Evolutionary conservation across 1,284 basidiomycete genomes (phyloP).

Genomic region (Trametes hirsuta): DNA sequence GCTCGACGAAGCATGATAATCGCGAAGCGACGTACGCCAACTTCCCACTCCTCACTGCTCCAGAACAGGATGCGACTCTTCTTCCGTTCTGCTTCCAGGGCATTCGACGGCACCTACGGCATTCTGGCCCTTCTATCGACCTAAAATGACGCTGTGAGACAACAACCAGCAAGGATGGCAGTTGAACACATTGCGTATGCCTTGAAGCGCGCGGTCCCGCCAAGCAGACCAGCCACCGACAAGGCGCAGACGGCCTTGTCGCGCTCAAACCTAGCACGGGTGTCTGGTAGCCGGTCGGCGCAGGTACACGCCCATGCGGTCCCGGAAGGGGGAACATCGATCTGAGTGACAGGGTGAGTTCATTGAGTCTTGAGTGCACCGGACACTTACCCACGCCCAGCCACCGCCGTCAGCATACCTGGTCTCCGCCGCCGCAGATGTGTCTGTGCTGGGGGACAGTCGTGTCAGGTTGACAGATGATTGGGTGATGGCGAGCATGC

Average conservation of each 20-base stretch:
- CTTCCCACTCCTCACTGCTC: not conserved
- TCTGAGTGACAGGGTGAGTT: no score
- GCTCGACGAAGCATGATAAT: not conserved
- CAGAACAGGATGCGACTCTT: not conserved
- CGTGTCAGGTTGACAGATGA: conserved; percentile 22
- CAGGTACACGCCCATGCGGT: not conserved
- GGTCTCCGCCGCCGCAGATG: not conserved
- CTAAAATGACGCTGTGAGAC: not conserved
- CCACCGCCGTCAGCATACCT: not conserved
- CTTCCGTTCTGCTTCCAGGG: not conserved
- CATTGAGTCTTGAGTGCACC: no score
- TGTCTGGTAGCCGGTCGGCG: not conserved
- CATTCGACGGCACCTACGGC: not conserved
- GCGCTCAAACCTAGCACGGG: not conserved
- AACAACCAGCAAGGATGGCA: not conserved
- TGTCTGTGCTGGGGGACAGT: not conserved
- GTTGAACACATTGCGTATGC: not conserved
- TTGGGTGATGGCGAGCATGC: conserved; percentile 2
- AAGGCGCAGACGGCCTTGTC: not conserved
- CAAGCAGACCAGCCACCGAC: not conserved
- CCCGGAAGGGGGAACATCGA: no score
- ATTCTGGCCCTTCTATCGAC: not conserved
- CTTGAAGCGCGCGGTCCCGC: not conserved
- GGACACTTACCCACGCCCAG: not conserved
- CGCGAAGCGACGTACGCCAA: not conserved